Base-by-base conservation (phyloP, 345 rosid genomes). In the Pistacia integerrima region DNA sequence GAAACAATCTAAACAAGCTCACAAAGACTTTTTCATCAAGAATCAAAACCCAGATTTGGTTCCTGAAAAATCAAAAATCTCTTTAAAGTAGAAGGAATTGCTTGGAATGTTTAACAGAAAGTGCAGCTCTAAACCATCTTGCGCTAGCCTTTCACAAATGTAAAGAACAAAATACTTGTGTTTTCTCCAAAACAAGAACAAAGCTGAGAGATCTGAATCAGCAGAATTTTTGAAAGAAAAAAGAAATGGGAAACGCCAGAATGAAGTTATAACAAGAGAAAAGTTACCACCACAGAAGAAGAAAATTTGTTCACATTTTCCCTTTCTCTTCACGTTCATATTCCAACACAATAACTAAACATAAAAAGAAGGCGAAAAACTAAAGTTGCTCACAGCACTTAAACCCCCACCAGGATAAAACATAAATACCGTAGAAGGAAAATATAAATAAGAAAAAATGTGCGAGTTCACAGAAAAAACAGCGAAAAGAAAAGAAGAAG, bases 201-300 rank as follows among this genome's bases (percentile, higher is more conserved):
- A 13, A 54, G 54, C 17, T 54, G 17, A 74, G 62, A 74, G 70
- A 74, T 74, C 63, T 51, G 60, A 52, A 74, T n/a, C 61, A 22
- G 51, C 52, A 35, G 17, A 18, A 64, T 54, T 54, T 54, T 54
- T 3, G 6, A 4, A 4, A 4, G 18, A 54, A 54, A 51, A 13
- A 51, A 63, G 35, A 74, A 63, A 4, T 16, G 41, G 11, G 28
- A 51, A 73, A 30, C 28, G 30, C 9, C 13, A 48, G 22, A 61
- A 48, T 25, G 10, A 60, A 59, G 44, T 72, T 10, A 18, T 9
- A 60, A 38, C 14, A 11, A 62, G n/a, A 9, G 12, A 70, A 70
- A 44, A 20, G 33, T 28, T 33, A 62, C 48, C 36, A 11, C 35
- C 12, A 16, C 12, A 57, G 52, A 70, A 67, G 52, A 52, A 12